These are phyloP conservation scores for Vitis riparia DNA, from an alignment of 164 flowering plant species.

Conservation along the genomic window DNA sequence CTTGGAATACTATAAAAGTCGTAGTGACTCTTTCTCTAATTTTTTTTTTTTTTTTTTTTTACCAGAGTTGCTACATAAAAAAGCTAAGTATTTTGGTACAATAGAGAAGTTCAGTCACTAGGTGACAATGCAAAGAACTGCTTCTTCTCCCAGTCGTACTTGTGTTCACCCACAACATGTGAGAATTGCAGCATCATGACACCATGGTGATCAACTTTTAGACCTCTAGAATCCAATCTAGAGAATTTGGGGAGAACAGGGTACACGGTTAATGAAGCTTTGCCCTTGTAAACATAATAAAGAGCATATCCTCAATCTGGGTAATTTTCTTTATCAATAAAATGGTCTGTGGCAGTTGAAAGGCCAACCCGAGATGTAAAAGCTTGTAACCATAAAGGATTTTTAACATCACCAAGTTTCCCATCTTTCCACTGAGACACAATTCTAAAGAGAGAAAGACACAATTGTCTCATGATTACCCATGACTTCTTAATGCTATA, in stretches of 20 bases:
- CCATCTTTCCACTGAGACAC: background rate
- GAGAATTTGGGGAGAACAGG: slow-evolving; percentile 71
- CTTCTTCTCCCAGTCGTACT: slow-evolving; percentile 77
- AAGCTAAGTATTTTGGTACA: too few relatives aligned
- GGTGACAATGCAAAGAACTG: slow-evolving; percentile 23
- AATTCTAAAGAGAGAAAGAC: too few relatives aligned
- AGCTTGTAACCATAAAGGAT: slow-evolving; percentile 17
- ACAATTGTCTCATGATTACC: too few relatives aligned
- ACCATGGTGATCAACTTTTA: slow-evolving; percentile 30
- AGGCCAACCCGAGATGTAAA: slow-evolving; percentile 25
- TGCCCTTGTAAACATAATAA: slow-evolving; percentile 75
- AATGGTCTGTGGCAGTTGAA: slow-evolving; percentile 27
- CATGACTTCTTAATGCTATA: too few relatives aligned
- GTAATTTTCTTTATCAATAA: slow-evolving; percentile 16
- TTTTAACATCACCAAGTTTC: slow-evolving; percentile 12
- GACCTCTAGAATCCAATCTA: slow-evolving; percentile 18
- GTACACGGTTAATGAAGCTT: slow-evolving; percentile 61
- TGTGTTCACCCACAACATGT: slow-evolving; percentile 76
- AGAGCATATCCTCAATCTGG: slow-evolving; percentile 39
- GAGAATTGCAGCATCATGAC: slow-evolving; percentile 51
- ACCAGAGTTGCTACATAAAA: too few relatives aligned
- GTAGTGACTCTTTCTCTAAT: too few relatives aligned
- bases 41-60: too few relatives aligned
- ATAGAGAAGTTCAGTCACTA: too few relatives aligned
- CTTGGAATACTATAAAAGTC: too few relatives aligned